These are phyloP conservation scores for Trichoderma sp. DNA, from an alignment of 2,329 filamentous ascomycete genomes.

Conservation along the genomic window DNA sequence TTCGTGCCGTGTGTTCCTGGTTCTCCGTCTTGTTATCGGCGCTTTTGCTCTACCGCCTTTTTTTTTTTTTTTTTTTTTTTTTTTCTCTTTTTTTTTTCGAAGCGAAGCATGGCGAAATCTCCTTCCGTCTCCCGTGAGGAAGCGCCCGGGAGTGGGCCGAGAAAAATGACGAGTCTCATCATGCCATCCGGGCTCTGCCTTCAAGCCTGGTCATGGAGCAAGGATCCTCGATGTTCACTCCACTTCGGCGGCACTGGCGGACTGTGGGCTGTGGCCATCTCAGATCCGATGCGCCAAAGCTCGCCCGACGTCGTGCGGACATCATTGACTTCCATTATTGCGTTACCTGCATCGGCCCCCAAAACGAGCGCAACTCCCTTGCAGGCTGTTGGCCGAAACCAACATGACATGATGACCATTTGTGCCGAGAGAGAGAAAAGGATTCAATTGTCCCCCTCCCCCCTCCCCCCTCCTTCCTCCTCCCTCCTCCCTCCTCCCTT, in stretches of 20 bases:
- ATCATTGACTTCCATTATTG: slow-evolving; percentile 15
- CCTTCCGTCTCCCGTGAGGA: background rate
- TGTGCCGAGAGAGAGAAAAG: background rate
- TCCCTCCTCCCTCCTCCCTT: background rate
- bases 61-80: background rate
- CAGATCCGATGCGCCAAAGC: slow-evolving; percentile 17
- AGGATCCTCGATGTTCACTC: slow-evolving; percentile 5
- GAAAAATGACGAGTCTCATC: slow-evolving; percentile 9
- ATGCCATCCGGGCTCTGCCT: slow-evolving; percentile 5
- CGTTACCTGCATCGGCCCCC: slow-evolving; percentile 17
- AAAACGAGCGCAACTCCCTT: background rate
- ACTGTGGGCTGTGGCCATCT: slow-evolving; percentile 12
- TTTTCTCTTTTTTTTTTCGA: background rate
- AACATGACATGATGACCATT: background rate
- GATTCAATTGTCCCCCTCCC: background rate
- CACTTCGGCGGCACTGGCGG: slow-evolving; percentile 16
- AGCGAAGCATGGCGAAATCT: background rate
- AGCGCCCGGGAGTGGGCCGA: slow-evolving; percentile 2
- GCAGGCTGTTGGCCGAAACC: slow-evolving; percentile 5
- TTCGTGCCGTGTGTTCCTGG: slow-evolving; percentile 8
- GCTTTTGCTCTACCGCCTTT: background rate
- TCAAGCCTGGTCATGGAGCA: background rate
- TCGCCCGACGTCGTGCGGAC: slow-evolving; percentile 13
- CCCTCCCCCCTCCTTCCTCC: background rate
- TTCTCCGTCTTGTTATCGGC: background rate